Evolutionary conservation across 345 rosid species (phyloP).

Genomic region (Odontarrhena argentea): DNA sequence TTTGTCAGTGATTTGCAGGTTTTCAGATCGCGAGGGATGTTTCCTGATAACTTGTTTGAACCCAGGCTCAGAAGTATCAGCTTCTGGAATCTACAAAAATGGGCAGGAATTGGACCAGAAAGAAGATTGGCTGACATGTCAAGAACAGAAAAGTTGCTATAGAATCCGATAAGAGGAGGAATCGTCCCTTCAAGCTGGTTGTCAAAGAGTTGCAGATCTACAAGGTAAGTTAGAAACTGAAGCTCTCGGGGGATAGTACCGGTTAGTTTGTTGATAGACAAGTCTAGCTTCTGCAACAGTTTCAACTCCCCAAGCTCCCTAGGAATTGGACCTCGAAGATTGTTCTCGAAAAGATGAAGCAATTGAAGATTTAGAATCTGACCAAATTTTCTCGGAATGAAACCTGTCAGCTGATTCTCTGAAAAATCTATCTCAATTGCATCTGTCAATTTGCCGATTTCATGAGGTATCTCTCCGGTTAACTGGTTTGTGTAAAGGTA

Average conservation of each 20-base stretch:
- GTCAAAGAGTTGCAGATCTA: slow-evolving; percentile 74
- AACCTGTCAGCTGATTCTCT: slow-evolving; percentile 66
- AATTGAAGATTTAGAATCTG: slow-evolving; percentile 54
- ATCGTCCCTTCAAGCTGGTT: slow-evolving; percentile 64
- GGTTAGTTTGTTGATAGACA: slow-evolving; percentile 69
- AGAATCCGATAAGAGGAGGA: slow-evolving; percentile 64
- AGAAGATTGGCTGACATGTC: slow-evolving; percentile 69
- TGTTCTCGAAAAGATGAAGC: slow-evolving; percentile 76
- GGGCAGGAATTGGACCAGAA: slow-evolving; percentile 63
- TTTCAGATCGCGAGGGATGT: slow-evolving; percentile 62
- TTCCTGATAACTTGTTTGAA: slow-evolving; percentile 66
- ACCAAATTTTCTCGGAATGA: slow-evolving; percentile 62
- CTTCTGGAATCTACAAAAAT: slow-evolving; percentile 65
- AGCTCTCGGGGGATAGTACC: slow-evolving; percentile 67
- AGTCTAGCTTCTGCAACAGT: slow-evolving; percentile 63
- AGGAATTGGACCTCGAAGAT: slow-evolving; percentile 64
- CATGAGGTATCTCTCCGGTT: slow-evolving; percentile 71
- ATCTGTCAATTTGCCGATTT: slow-evolving; percentile 57
- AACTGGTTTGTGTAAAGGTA: slow-evolving; percentile 69
- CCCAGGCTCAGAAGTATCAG: slow-evolving; percentile 76
- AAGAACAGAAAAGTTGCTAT: slow-evolving; percentile 60
- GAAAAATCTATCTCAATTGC: slow-evolving; percentile 78
- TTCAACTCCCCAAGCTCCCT: slow-evolving; percentile 60
- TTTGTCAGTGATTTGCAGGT: slow-evolving; percentile 65
- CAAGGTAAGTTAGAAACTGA: slow-evolving; percentile 56